Evolutionary conservation across 192 early-diverging fungal genomes (phyloP), one percentile per base, ranked within the genome.

Genomic region (Podila epicladia): DNA sequence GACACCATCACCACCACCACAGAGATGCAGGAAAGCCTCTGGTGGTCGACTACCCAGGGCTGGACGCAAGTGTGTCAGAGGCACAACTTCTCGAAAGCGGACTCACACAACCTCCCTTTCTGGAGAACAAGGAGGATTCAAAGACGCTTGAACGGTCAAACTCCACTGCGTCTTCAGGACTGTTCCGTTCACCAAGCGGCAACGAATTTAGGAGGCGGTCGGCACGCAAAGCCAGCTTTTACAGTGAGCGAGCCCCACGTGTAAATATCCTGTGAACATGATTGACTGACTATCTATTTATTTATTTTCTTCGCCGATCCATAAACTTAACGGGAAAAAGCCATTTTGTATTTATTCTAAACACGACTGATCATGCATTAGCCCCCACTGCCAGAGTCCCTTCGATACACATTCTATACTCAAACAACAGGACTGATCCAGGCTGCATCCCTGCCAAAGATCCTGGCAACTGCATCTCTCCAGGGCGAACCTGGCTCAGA

Each of bases 391-490:
- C 38, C 60, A 62, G 74, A 70, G n/a, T 35, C 33, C 9, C 83
- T 74, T 58, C 77, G 92, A 50, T 93, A 86, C 67, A 90, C 87
- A 11, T 93, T 90, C 67, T 93, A 90, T 75, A 87, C 88, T 67
- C 84, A 82, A 3, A 69, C 65, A 33, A 87, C 86, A n/a, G 91
- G 91, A 20, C 83, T 87, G 9, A 83, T 90, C 71, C 85, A 86
- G 15, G 80, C 87, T 11, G 68, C 61, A n/a, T 82, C 87, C 19
- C 76, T 93, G 37, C 72, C 67, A 24, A 85, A 77, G 9, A 67
- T 93, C 71, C 61, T 82, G 15, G 64, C 78, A 0, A 74, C 85
- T 0, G 62, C 65, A 8, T 32, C 50, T 22, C 24, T 70, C 9
- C 57, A 41, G 13, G 48, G 24, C 19, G 38, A 31, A 0, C 38